A percentile compares a stretch with the other conserved stretches of the same genome.
Conservation (phyloP, 2,329 filamentous ascomycete species). For the Elsinoe australis region DNA sequence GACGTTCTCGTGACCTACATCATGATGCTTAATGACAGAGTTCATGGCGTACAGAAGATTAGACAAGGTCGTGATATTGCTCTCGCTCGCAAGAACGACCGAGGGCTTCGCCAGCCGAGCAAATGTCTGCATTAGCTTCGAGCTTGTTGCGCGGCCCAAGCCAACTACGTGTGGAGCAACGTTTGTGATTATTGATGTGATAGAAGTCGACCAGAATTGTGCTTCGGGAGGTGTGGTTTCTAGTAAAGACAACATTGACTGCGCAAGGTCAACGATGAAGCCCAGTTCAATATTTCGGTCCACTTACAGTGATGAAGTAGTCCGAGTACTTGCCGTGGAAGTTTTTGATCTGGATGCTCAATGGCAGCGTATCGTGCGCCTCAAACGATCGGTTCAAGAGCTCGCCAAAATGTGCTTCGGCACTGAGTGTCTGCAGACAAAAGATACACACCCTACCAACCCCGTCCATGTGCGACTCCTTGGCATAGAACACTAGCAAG, state of each 20-base stretch:
- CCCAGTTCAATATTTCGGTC: too few species aligned
- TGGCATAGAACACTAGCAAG: slow-evolving; percentile 81
- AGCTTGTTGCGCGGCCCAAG: slow-evolving; percentile 64
- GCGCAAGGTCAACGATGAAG: too few species aligned
- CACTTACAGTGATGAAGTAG: slow-evolving; percentile 78
- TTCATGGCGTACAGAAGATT: slow-evolving; percentile 85
- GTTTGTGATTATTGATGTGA: slow-evolving; percentile 90
- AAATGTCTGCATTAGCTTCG: slow-evolving; percentile 80
- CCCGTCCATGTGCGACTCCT: slow-evolving; percentile 86
- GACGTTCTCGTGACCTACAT: slow-evolving; percentile 22
- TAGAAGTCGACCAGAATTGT: slow-evolving; percentile 67
- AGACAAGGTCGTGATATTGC: slow-evolving; percentile 72
- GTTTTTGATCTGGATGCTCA: slow-evolving; percentile 69
- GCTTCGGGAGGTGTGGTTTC: slow-evolving; percentile 50
- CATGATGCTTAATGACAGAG: slow-evolving; percentile 77
- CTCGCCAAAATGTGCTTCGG: slow-evolving; percentile 81
- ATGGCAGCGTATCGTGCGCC: slow-evolving; percentile 77
- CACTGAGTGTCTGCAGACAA: slow-evolving; percentile 85
- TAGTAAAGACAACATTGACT: slow-evolving; percentile 18
- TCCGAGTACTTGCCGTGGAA: slow-evolving; percentile 91
- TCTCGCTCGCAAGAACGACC: slow-evolving; percentile 86
- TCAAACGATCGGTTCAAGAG: slow-evolving; percentile 86
- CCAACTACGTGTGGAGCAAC: slow-evolving; percentile 76
- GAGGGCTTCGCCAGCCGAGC: slow-evolving; percentile 87
- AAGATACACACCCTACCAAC: slow-evolving; percentile 97